phyloP scores from a whole-genome alignment of 495 filamentous ascomycete species.

The Daldinia concentrica region DNA sequence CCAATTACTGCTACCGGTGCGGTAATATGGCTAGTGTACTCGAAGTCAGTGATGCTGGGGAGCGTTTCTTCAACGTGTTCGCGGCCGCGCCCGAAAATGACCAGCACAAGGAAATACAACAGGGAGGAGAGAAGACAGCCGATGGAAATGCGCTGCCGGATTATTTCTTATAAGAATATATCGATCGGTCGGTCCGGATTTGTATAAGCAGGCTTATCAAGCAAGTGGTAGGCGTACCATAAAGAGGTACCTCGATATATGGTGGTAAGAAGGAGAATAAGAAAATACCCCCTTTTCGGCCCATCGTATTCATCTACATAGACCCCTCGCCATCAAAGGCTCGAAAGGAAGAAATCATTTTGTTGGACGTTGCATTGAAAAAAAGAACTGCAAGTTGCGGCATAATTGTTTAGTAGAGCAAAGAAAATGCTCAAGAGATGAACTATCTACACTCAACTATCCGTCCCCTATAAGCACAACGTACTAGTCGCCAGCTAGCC shows the following conservation, averaged over 20 bases:
- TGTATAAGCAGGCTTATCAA: neutral
- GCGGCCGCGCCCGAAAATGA: constrained; percentile 97
- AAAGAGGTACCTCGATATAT: constrained; percentile 27
- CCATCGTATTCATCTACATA: constrained; percentile 18
- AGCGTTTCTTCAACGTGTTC: constrained; percentile 96
- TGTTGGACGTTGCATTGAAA: constrained; percentile 12
- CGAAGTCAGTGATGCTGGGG: constrained; percentile 90
- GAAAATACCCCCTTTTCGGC: constrained; percentile 35
- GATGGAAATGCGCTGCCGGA: constrained; percentile 63
- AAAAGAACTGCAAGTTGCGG: constrained; percentile 8
- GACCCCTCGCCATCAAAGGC: constrained; percentile 8
- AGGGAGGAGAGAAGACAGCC: constrained; percentile 60
- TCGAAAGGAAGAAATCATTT: constrained; percentile 7
- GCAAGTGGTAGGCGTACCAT: neutral
- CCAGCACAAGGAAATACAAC: constrained; percentile 82
- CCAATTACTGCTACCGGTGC: constrained; percentile 96
- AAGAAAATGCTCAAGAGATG: constrained; percentile 8
- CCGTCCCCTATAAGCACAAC: constrained; percentile 9
- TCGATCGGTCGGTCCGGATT: neutral
- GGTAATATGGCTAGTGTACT: constrained; percentile 97
- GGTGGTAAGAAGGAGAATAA: constrained; percentile 1
- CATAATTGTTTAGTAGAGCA: constrained; percentile 9
- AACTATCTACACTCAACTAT: constrained; percentile 33
- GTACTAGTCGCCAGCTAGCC: neutral
- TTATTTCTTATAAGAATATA: constrained; percentile 60